Evolutionary conservation across 148 eudicot species (phyloP), one percentile per base, ranked within the genome.

Genomic region (Heliosperma pusillum): DNA sequence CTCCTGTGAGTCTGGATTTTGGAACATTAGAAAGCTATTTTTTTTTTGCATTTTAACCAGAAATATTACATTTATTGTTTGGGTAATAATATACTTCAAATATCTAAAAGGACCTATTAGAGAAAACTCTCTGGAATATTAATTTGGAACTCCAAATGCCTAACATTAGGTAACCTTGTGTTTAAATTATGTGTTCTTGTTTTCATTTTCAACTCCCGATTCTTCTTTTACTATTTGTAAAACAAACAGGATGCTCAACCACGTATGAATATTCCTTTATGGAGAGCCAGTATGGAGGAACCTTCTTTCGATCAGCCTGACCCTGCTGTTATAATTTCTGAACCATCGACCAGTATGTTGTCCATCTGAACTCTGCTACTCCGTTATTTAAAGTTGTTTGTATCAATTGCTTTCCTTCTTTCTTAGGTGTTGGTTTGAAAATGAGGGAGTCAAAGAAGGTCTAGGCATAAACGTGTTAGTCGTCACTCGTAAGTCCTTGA

Each of bases 221-320:
- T 3, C 55, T 15, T 12, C 55, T 50, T 2, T 2, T 50, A 40
- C 47, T 19, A 22, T 25, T 57, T 62, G 47, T 26, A 72, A 56
- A 26, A 56, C 65, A 26, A 73, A 47, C 75, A 96, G 99, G 97
- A 92, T 81, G 91, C 94, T 71, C 84, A 85, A 76, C 99, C 99
- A 72, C 91, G 97, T 65, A 77, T 87, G 33, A 74, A 81, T 56
- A 70, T 96, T 71, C 85, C 93, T 65, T 74, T 96, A 72, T 96
- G 97, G 97, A 92, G 84, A 85, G 97, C 99, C 80, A 85, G 76
- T 73, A 71, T 96, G 89, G 97, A 89, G 70, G 97, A 96, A 75
- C 94, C 94, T 16, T 81, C 85, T 40, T 86, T 86, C 72, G 83
- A 79, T 81, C 90, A 77, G 78, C 76, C 87, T 64, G 94, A 92